Conservation (phyloP, 306 rosid genomes). For the Lithocarpus polystachyus region DNA sequence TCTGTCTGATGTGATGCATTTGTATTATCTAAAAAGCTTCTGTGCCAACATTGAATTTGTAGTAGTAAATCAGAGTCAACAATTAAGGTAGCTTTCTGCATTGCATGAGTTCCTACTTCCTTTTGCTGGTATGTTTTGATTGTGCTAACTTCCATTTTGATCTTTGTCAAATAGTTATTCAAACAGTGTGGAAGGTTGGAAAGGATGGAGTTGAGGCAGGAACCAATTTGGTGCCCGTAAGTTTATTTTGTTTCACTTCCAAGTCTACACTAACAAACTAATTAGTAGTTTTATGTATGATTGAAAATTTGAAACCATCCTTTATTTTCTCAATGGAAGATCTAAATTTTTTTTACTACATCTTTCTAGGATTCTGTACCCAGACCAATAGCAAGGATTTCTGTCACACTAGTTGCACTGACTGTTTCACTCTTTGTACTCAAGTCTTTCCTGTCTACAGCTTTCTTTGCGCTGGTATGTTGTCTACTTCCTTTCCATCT, state of each 20-base stretch:
- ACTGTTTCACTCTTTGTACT: conserved; percentile 53
- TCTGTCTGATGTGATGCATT: not conserved
- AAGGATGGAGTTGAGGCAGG: conserved; percentile 86
- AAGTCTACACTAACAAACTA: not conserved
- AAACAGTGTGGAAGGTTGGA: conserved; percentile 69
- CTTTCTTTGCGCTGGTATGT: conserved; percentile 58
- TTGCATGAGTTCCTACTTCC: not conserved
- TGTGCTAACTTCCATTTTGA: conserved; percentile 3
- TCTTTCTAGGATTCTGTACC: conserved; percentile 41
- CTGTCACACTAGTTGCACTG: conserved; percentile 57
- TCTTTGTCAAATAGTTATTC: conserved; percentile 47
- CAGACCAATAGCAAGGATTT: conserved; percentile 52
- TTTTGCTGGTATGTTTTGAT: not conserved
- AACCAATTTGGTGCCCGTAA: conserved; percentile 49
- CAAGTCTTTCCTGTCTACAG: conserved; percentile 56
- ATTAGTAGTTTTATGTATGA: not conserved
- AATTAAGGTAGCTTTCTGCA: not conserved
- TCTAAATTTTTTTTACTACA: not conserved
- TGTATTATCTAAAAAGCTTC: not conserved
- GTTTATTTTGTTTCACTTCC: not conserved
- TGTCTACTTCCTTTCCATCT: conserved; percentile 11
- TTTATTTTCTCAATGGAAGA: not conserved
- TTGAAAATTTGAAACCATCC: not conserved
- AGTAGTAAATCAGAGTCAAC: not conserved
- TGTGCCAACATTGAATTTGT: not conserved